phyloP scores from a whole-genome alignment of 768 basidiomycete genomes.

The Saitozyma sp. region DNA sequence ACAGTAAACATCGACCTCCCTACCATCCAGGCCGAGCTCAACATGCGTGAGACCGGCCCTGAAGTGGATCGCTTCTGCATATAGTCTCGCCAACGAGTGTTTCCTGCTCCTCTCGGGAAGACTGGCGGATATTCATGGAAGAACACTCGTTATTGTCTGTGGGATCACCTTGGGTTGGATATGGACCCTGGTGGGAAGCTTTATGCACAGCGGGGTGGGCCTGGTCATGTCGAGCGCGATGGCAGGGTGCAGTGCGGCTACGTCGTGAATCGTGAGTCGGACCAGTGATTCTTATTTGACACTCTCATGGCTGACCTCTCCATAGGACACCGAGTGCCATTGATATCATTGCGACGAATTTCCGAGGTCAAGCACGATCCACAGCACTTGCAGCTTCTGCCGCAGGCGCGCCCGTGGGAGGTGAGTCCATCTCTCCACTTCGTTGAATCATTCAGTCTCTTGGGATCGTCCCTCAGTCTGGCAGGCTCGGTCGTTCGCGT shows the following conservation, averaged over 20 bases:
- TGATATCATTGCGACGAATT: slow-evolving; percentile 77
- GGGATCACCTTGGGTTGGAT: slow-evolving; percentile 63
- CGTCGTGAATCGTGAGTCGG: slow-evolving; percentile 56
- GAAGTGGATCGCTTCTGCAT: slow-evolving; percentile 51
- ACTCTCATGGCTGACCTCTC: too few relatives aligned
- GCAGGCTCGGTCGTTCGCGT: slow-evolving; percentile 65
- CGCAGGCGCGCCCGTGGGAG: slow-evolving; percentile 78
- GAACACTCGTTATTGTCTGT: slow-evolving; percentile 66
- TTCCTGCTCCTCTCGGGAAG: slow-evolving; percentile 36
- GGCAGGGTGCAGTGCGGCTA: slow-evolving; percentile 78
- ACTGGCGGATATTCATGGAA: slow-evolving; percentile 59
- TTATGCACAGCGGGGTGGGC: slow-evolving; percentile 57
- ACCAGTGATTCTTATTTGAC: too few relatives aligned
- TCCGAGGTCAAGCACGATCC: slow-evolving; percentile 69
- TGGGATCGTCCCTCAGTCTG: background rate
- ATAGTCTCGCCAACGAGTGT: slow-evolving; percentile 48
- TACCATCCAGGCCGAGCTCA: slow-evolving; percentile 46
- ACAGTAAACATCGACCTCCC: slow-evolving; percentile 45
- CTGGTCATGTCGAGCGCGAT: slow-evolving; percentile 72
- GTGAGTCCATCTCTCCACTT: too few relatives aligned
- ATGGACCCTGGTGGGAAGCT: slow-evolving; percentile 59
- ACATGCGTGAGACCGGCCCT: slow-evolving; percentile 43
- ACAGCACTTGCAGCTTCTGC: slow-evolving; percentile 79
- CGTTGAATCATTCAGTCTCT: too few relatives aligned
- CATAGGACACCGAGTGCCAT: slow-evolving; percentile 52